phyloP scores from a whole-genome alignment of 2,329 filamentous ascomycete genomes.

The Penicillium hordei region DNA sequence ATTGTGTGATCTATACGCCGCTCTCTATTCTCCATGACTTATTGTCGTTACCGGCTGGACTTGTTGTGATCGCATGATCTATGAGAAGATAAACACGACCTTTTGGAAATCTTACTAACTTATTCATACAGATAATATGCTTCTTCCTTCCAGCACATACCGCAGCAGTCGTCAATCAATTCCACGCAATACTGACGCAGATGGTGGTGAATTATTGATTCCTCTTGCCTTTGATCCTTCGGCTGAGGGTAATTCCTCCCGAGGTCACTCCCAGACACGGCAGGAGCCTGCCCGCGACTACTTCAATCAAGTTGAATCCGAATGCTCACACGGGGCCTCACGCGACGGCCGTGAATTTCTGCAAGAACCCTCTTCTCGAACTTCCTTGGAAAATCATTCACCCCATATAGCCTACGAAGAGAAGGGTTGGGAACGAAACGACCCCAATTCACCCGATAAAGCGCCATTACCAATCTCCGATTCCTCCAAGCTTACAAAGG shows the following conservation, averaged over 20 bases:
- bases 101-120: constrained; percentile 1
- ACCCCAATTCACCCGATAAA: constrained; percentile 31
- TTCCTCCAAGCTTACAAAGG: constrained; percentile 65
- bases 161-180: constrained; percentile 74
- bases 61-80: neutral
- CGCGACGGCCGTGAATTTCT: constrained; percentile 22
- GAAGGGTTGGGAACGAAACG: constrained; percentile 67
- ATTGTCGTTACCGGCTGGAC: neutral
- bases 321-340: constrained; percentile 27
- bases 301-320: constrained; percentile 45
- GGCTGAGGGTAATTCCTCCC: constrained; percentile 51
- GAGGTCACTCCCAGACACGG: constrained; percentile 45
- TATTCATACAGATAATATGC: constrained; percentile 55
- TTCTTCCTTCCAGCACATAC: constrained; percentile 73
- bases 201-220: constrained; percentile 70
- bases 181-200: constrained; percentile 55
- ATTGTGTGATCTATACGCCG: neutral
- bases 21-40: neutral
- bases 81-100: neutral
- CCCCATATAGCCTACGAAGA: constrained; percentile 94
- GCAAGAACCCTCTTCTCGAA: constrained; percentile 27
- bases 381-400: constrained; percentile 55
- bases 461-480: constrained; percentile 40
- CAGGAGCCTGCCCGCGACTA: constrained; percentile 56
- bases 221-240: constrained; percentile 73